Conservation (phyloP, 495 filamentous ascomycete species). For the Neurospora hispaniola region DNA sequence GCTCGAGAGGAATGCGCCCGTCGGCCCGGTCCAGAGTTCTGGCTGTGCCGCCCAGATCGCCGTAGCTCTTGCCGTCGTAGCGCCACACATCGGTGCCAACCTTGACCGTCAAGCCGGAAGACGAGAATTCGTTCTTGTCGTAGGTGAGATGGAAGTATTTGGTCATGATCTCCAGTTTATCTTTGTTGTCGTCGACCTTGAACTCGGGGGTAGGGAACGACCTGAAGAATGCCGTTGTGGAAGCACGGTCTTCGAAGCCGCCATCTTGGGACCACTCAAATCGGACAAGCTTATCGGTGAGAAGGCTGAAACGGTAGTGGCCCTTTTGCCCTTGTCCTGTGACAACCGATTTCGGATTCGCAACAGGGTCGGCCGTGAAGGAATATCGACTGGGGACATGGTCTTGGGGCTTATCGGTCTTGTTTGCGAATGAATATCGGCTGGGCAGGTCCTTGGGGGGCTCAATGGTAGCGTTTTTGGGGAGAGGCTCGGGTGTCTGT, state of each 20-base stretch:
- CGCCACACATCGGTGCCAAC: constrained; percentile 31
- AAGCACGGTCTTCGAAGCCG: constrained; percentile 47
- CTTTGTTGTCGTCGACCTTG: constrained; percentile 26
- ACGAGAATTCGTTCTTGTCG: constrained; percentile 39
- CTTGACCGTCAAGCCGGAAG: constrained; percentile 30
- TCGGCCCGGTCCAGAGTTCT: constrained; percentile 44
- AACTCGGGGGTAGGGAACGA: constrained; percentile 37
- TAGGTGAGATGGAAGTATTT: constrained; percentile 40
- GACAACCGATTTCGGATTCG: constrained; percentile 37
- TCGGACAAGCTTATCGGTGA: constrained; percentile 40
- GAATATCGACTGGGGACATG: constrained; percentile 23
- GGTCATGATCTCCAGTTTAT: constrained; percentile 39
- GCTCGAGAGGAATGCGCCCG: constrained; percentile 37
- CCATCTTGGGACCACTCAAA: constrained; percentile 48
- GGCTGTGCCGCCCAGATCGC: constrained; percentile 42
- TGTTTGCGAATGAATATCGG: not conserved
- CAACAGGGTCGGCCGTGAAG: constrained; percentile 34
- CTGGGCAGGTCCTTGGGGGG: not conserved
- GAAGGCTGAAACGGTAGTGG: constrained; percentile 45
- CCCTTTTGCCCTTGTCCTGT: constrained; percentile 18
- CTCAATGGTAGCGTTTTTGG: not conserved
- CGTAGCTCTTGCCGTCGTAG: constrained; percentile 32
- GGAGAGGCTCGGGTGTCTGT: not conserved
- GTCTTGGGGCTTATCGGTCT: not conserved
- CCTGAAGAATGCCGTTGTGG: constrained; percentile 45